phyloP scores from a whole-genome alignment of 208 protist species.

The Willaertia magna region DNA sequence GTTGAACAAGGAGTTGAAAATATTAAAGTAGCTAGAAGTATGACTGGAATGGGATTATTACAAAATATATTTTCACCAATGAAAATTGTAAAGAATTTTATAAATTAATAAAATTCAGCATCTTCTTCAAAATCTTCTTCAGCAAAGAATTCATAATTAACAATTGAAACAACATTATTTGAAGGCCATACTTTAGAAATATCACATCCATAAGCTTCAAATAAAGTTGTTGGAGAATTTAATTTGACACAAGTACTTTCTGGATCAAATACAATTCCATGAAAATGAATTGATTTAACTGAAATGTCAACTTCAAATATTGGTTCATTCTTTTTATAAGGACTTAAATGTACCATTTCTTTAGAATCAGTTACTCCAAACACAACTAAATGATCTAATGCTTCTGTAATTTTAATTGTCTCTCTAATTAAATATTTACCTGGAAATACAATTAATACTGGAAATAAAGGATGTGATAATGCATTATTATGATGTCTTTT shows the following conservation, averaged over 20 bases:
- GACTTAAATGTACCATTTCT: neutral
- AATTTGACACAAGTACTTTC: neutral
- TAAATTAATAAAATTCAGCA: neutral
- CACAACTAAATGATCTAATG: neutral
- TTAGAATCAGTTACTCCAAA: neutral
- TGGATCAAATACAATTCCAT: neutral
- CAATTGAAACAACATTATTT: neutral
- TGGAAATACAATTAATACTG: neutral
- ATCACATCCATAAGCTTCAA: neutral
- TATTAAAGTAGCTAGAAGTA: neutral
- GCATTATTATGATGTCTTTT: neutral
- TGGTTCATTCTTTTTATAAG: neutral
- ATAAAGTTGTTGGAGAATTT: neutral
- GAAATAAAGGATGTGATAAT: neutral
- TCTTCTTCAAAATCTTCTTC: neutral
- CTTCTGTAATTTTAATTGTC: neutral
- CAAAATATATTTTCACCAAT: neutral
- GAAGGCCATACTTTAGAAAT: neutral
- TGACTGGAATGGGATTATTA: neutral
- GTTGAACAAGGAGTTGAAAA: neutral
- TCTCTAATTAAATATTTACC: neutral
- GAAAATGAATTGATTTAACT: neutral
- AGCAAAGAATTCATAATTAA: neutral
- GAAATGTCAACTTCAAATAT: neutral
- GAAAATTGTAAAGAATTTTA: neutral